phyloP scores from a whole-genome alignment of 371 early-diverging fungal genomes.

The Lichtheimia ramosa region DNA sequence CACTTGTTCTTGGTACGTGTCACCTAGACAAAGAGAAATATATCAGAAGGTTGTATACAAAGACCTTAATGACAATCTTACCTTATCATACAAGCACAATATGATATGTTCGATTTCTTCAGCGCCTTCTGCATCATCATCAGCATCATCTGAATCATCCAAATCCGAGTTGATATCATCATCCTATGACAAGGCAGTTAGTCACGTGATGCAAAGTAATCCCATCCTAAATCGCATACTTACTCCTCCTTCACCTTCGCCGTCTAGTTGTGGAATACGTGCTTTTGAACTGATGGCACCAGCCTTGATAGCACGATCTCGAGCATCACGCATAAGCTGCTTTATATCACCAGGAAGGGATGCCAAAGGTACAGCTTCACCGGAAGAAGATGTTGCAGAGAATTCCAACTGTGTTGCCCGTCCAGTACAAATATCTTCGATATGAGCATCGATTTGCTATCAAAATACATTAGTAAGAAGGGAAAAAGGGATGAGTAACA shows the following conservation, averaged over 20 bases:
- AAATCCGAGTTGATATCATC: slow-evolving; percentile 87
- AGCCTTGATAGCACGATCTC: slow-evolving; percentile 31
- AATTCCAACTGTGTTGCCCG: slow-evolving; percentile 16
- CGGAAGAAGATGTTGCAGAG: slow-evolving; percentile 29
- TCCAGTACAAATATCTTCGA: slow-evolving; percentile 19
- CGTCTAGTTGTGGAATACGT: slow-evolving; percentile 55
- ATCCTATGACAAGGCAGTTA: slow-evolving; percentile 33
- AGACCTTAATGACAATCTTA: slow-evolving; percentile 12
- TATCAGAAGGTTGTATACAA: neutral
- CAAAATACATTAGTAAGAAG: neutral
- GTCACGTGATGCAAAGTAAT: no score
- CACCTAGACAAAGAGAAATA: slow-evolving; percentile 42
- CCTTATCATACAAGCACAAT: slow-evolving; percentile 95
- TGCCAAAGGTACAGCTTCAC: slow-evolving; percentile 33
- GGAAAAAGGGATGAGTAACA: no score
- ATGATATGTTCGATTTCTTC: slow-evolving; percentile 86
- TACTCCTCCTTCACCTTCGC: slow-evolving; percentile 47
- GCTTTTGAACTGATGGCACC: slow-evolving; percentile 24
- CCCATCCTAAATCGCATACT: neutral
- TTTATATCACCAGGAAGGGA: slow-evolving; percentile 39
- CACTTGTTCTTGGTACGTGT: slow-evolving; percentile 96
- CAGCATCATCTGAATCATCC: slow-evolving; percentile 77
- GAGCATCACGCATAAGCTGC: slow-evolving; percentile 38
- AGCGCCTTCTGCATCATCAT: slow-evolving; percentile 73
- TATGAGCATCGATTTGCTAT: slow-evolving; percentile 48